A percentile compares a stretch with the other conserved stretches of the same genome.
Conservation (phyloP, 257 asterid genomes). For the Solanum neorickii region DNA sequence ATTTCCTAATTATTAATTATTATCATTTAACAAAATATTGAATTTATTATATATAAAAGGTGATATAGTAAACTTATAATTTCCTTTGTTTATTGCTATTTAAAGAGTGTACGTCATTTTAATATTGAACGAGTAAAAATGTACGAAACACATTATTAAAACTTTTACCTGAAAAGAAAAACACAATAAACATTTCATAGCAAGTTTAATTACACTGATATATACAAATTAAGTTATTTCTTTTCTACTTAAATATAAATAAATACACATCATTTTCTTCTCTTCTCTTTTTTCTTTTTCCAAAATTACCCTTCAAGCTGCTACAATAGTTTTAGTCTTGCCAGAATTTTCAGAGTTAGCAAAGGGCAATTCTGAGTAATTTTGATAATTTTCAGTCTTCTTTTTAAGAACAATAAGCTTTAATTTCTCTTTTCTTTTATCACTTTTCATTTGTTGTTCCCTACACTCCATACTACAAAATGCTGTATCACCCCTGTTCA, state of each 20-base stretch:
- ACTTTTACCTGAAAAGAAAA: not conserved
- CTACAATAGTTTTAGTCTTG: constrained; percentile 6
- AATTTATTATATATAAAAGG: not conserved
- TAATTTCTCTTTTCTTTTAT: constrained; percentile 17
- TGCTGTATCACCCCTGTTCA: constrained; percentile 32
- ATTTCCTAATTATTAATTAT: too few species aligned
- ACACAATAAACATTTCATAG: not conserved
- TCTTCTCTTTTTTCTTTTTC: not conserved
- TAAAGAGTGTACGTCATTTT: not conserved
- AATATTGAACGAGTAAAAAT: too few species aligned
- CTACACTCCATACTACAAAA: constrained; percentile 43
- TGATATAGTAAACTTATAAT: not conserved
- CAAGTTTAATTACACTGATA: not conserved
- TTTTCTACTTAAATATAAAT: not conserved
- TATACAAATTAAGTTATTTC: not conserved
- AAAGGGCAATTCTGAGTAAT: not conserved
- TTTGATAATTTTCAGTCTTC: constrained; percentile 7
- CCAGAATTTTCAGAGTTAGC: constrained; percentile 6
- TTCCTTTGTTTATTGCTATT: not conserved
- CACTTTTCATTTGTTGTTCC: constrained; percentile 26
- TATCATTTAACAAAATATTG: too few species aligned
- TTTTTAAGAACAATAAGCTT: not conserved
- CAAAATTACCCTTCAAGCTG: constrained; percentile 6
- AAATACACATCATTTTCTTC: not conserved
- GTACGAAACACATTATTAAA: too few species aligned